A percentile compares a stretch with the other conserved stretches of the same genome.
phyloP scores from a whole-genome alignment of 306 rosid species.

The Quercus parvula region DNA sequence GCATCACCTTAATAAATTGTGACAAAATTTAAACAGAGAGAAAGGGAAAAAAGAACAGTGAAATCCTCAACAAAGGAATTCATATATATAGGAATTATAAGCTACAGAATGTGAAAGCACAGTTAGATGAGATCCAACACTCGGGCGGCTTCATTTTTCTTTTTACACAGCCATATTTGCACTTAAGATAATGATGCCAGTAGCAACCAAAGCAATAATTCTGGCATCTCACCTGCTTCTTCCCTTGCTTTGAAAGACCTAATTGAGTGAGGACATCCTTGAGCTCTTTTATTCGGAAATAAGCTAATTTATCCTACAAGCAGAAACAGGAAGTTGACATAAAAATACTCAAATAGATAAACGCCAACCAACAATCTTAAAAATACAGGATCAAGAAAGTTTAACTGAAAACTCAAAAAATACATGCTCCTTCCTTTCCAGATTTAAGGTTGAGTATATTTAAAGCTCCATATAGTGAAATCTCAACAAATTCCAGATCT shows the following conservation, averaged over 20 bases:
- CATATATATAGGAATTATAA: not conserved
- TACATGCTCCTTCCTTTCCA: not conserved
- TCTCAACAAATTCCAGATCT: not conserved
- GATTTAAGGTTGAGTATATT: not conserved
- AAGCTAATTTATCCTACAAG: slow-evolving; percentile 75
- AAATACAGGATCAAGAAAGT: not conserved
- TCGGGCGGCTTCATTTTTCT: slow-evolving; percentile 2
- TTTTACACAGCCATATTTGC: too few relatives aligned
- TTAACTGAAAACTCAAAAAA: not conserved
- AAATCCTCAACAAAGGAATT: not conserved
- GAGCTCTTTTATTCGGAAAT: slow-evolving; percentile 92
- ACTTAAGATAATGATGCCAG: slow-evolving; percentile 2
- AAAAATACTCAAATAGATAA: not conserved
- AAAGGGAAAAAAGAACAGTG: not conserved
- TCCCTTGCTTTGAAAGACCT: slow-evolving; percentile 96
- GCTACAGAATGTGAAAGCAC: not conserved
- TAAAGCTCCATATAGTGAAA: not conserved
- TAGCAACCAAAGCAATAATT: slow-evolving; percentile 16
- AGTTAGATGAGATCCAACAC: not conserved
- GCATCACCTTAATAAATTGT: not conserved
- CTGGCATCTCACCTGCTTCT: slow-evolving; percentile 77
- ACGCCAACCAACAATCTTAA: not conserved
- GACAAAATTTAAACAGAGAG: not conserved
- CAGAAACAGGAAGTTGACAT: not conserved
- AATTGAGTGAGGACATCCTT: slow-evolving; percentile 87